Conservation (phyloP, 257 asterid genomes). For the Lycium barbarum region DNA sequence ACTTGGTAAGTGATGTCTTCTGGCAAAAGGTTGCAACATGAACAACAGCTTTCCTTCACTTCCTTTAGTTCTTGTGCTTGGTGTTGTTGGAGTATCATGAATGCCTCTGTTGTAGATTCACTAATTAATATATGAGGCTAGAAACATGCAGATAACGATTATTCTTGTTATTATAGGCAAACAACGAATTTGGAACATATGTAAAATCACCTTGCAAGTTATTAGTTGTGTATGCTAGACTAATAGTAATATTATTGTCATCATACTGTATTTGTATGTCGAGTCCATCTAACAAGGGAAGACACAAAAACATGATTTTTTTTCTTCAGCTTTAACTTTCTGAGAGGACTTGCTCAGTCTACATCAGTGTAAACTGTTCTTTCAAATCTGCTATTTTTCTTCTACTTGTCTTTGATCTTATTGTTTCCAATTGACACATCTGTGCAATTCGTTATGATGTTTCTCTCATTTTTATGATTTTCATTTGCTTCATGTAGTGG, state of each 20-base stretch:
- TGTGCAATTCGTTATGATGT: not conserved
- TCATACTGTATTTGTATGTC: too few relatives aligned
- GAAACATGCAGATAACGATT: not conserved
- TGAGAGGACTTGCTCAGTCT: too few relatives aligned
- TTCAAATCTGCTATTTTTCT: too few relatives aligned
- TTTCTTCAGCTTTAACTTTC: too few relatives aligned
- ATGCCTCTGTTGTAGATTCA: not conserved
- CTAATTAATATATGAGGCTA: not conserved
- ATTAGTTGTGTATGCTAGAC: too few relatives aligned
- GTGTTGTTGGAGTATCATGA: not conserved
- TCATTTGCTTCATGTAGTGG: not conserved
- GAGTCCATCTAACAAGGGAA: too few relatives aligned
- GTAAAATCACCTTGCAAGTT: not conserved
- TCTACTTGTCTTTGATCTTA: too few relatives aligned
- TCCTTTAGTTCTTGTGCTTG: not conserved
- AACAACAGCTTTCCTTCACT: not conserved
- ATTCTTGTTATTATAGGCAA: not conserved
- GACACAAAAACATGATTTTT: too few relatives aligned
- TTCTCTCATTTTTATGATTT: not conserved
- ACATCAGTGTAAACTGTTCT: too few relatives aligned
- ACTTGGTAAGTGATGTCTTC: constrained; percentile 48
- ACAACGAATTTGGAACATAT: not conserved
- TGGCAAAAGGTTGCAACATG: not conserved
- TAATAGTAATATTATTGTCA: too few relatives aligned
- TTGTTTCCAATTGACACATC: too few relatives aligned